These are phyloP conservation scores for Oropetium thomaeum DNA, from an alignment of 176 grass and related monocot genomes.

Conservation along the genomic window DNA sequence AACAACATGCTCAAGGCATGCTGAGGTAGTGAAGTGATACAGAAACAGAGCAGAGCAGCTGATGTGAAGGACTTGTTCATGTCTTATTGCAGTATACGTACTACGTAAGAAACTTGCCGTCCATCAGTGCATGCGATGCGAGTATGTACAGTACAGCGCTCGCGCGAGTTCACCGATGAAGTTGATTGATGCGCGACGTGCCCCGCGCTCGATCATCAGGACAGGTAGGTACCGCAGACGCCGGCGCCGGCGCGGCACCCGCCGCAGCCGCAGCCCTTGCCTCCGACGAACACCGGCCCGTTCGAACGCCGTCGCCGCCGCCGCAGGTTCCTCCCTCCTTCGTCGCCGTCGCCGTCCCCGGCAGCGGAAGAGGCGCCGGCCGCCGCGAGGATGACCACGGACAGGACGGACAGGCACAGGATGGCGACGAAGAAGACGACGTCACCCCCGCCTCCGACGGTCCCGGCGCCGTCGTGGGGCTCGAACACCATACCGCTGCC, in stretches of 20 bases:
- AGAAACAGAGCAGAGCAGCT: background rate
- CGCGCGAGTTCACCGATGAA: background rate
- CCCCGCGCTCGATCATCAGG: slow-evolving; percentile 26
- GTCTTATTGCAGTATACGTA: background rate
- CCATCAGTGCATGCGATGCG: background rate
- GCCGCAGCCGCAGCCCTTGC: slow-evolving; percentile 49
- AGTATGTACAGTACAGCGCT: background rate
- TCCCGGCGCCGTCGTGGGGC: background rate
- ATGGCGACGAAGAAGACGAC: slow-evolving; percentile 56
- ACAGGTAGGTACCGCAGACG: slow-evolving; percentile 64
- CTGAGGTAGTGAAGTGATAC: background rate
- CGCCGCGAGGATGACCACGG: slow-evolving; percentile 54
- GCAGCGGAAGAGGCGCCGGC: background rate
- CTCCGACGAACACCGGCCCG: slow-evolving; percentile 43
- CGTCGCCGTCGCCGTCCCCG: background rate
- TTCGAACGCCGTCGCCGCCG: background rate
- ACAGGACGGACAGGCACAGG: slow-evolving; percentile 44
- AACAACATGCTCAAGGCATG: background rate
- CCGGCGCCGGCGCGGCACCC: slow-evolving; percentile 33
- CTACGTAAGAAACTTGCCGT: background rate
- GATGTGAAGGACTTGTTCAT: background rate
- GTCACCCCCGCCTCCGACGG: slow-evolving; percentile 26
- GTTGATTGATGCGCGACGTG: background rate
- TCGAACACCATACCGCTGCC: slow-evolving; percentile 27
- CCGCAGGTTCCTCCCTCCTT: background rate